Evolutionary conservation across 352 stramenopile species (phyloP).

Genomic region (Globisporangium takayamanum): DNA sequence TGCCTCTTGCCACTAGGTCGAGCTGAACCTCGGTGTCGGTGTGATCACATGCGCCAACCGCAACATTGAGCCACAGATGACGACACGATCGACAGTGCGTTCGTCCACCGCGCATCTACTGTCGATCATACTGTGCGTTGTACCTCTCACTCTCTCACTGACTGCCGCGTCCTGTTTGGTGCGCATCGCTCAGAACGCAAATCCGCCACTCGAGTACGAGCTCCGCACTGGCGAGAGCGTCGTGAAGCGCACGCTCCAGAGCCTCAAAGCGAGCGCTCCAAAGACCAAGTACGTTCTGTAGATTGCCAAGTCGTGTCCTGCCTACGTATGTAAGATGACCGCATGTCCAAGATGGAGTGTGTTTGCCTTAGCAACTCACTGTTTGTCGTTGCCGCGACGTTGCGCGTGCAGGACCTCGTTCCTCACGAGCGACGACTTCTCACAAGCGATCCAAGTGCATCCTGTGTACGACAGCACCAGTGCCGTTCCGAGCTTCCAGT

Average conservation of each 20-base stretch:
- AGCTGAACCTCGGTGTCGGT: conserved; percentile 57
- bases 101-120: background rate
- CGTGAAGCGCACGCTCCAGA: conserved; percentile 33
- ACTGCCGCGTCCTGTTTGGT: background rate
- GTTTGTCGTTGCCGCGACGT: background rate
- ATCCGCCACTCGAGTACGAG: conserved; percentile 27
- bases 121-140: background rate
- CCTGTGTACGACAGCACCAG: conserved; percentile 22
- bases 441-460: conserved; percentile 31
- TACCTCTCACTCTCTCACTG: background rate
- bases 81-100: conserved; percentile 36
- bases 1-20: conserved; percentile 26
- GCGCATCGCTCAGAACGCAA: conserved; percentile 5
- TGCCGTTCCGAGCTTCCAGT: conserved; percentile 25
- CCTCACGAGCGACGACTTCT: conserved; percentile 31
- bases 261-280: background rate
- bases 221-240: conserved; percentile 50
- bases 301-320: too few species aligned
- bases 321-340: too few species aligned
- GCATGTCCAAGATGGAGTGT: too few species aligned
- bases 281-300: conserved; percentile 20
- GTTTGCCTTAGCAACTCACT: too few species aligned
- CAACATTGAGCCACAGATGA: conserved; percentile 49
- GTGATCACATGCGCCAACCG: conserved; percentile 39
- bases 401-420: conserved; percentile 25